Evolutionary conservation across 805 yeast species (phyloP).

Genomic region (Zygotorulaspora sp.): DNA sequence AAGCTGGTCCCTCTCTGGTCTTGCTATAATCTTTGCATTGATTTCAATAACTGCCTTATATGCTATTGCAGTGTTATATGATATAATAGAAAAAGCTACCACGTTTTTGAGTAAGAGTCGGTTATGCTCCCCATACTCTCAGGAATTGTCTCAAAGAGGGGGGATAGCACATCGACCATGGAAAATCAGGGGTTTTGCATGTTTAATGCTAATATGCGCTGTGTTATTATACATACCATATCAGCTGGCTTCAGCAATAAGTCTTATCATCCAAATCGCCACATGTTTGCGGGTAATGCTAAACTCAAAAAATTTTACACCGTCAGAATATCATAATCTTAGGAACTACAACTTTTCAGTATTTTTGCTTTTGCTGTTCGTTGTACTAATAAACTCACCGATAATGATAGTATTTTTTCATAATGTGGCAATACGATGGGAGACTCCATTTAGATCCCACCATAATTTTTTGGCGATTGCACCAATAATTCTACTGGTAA

Average conservation of each 20-base stretch:
- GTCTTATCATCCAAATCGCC: conserved; percentile 54
- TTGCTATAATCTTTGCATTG: conserved; percentile 52
- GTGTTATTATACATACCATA: conserved; percentile 70
- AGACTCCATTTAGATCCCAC: conserved; percentile 79
- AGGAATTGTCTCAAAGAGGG: too few species aligned
- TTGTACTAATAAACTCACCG: conserved; percentile 74
- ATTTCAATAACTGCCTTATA: conserved; percentile 25
- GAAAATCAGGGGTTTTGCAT: conserved; percentile 24
- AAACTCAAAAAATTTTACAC: conserved; percentile 5
- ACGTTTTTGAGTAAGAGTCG: too few species aligned
- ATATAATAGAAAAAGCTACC: conserved; percentile 6
- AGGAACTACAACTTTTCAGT: conserved; percentile 60
- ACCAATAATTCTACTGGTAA: conserved; percentile 62
- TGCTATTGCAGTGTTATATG: conserved; percentile 7
- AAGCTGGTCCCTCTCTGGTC: conserved; percentile 49
- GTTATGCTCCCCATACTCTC: too few species aligned
- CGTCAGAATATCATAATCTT: conserved; percentile 30
- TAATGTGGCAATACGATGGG: conserved; percentile 72
- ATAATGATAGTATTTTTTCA: conserved; percentile 77
- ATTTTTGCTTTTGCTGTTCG: conserved; percentile 66
- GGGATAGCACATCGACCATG: too few species aligned
- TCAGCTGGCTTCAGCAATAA: conserved; percentile 67
- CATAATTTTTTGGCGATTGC: conserved; percentile 75
- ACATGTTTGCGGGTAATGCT: conserved; percentile 42
- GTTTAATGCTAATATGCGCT: conserved; percentile 38